Percentiles rank a stretch among this genome's conserved stretches.
Evolutionary conservation across 345 rosid species (phyloP).

Genomic region (Heritiera littoralis): DNA sequence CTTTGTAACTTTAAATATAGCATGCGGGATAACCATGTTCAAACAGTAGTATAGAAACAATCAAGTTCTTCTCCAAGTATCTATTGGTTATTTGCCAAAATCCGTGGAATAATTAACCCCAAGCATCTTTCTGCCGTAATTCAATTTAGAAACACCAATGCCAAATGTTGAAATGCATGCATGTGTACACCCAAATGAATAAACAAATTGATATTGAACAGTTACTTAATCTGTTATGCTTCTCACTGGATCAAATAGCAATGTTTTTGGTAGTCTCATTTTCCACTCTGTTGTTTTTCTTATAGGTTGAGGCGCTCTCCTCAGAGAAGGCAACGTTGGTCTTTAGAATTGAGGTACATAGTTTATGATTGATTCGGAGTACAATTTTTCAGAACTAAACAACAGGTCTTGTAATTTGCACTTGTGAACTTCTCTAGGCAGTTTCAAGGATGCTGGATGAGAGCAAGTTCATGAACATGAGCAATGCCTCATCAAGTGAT

Average conservation of each 20-base stretch:
- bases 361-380: not conserved
- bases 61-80: not conserved
- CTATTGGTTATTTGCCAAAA: not conserved
- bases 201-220: not conserved
- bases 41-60: not conserved
- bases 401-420: not conserved
- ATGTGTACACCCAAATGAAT: not conserved
- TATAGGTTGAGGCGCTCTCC: slow-evolving; percentile 85
- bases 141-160: not conserved
- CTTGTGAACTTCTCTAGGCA: slow-evolving; percentile 43
- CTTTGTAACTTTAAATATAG: not conserved
- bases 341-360: slow-evolving; percentile 83
- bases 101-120: not conserved
- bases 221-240: not conserved
- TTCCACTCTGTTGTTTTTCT: slow-evolving; percentile 10
- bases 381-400: not conserved
- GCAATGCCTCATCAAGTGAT: slow-evolving; percentile 47
- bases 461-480: slow-evolving; percentile 40
- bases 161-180: slow-evolving; percentile 1
- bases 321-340: slow-evolving; percentile 84
- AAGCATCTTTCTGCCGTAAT: slow-evolving; percentile 12
- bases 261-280: not conserved
- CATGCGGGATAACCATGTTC: not conserved
- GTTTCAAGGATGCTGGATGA: slow-evolving; percentile 81
- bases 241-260: not conserved